A percentile compares a stretch with the other conserved stretches of the same genome.
Evolutionary conservation across 495 filamentous ascomycete species (phyloP).

Genomic region (Lasiosphaeris hirsuta): DNA sequence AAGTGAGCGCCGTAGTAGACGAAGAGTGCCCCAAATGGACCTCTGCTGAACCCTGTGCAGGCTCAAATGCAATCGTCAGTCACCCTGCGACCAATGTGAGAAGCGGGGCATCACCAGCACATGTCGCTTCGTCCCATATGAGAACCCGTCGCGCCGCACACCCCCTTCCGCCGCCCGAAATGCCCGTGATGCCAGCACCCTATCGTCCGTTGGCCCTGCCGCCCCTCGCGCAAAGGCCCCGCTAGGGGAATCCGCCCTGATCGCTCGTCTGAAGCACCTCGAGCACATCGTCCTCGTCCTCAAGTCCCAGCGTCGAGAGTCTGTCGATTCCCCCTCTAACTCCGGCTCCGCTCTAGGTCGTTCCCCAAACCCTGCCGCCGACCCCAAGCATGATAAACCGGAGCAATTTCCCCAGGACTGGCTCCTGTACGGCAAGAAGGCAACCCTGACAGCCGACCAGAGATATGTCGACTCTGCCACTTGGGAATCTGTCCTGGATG

Average conservation of each 20-base stretch:
- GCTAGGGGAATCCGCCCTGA: slow-evolving; percentile 39
- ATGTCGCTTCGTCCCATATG: slow-evolving; percentile 42
- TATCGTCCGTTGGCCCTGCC: slow-evolving; percentile 21
- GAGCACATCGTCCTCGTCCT: slow-evolving; percentile 49
- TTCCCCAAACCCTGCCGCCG: not conserved
- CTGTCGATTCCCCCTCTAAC: not conserved
- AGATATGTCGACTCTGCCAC: slow-evolving; percentile 49
- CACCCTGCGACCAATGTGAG: slow-evolving; percentile 50
- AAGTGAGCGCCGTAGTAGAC: slow-evolving; percentile 40
- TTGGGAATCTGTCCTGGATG: slow-evolving; percentile 51
- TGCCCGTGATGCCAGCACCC: too few species aligned
- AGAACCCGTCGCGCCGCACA: slow-evolving; percentile 3
- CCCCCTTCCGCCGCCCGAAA: slow-evolving; percentile 17
- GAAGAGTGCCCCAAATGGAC: not conserved
- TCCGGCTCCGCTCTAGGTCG: too few species aligned
- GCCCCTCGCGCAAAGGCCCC: slow-evolving; percentile 2
- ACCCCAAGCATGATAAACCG: not conserved
- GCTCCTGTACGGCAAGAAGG: slow-evolving; percentile 13
- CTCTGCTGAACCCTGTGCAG: slow-evolving; percentile 22
- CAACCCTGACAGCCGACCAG: slow-evolving; percentile 35
- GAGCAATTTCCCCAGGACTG: slow-evolving; percentile 4
- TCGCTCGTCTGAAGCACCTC: slow-evolving; percentile 50
- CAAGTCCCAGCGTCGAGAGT: slow-evolving; percentile 33
- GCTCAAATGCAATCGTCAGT: slow-evolving; percentile 51
- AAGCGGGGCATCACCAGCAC: slow-evolving; percentile 42